phyloP scores from a whole-genome alignment of 495 filamentous ascomycete genomes.

The Neurospora terricola region DNA sequence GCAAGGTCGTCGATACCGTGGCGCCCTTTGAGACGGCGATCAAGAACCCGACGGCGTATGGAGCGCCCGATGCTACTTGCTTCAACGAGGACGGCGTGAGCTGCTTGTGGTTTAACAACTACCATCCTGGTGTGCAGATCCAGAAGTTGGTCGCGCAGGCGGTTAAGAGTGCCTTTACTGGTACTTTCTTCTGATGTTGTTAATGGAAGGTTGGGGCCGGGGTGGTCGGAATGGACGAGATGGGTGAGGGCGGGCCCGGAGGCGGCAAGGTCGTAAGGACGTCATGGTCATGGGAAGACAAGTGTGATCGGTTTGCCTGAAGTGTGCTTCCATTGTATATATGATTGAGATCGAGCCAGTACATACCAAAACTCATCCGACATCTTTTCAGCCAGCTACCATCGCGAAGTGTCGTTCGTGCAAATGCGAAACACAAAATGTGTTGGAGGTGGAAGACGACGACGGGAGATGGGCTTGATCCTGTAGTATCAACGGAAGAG shows the following conservation, averaged over 20 bases:
- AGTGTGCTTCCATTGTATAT: neutral
- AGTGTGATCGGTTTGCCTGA: neutral
- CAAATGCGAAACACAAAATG: neutral
- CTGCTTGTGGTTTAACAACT: constrained; percentile 38
- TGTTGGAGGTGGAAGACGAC: neutral
- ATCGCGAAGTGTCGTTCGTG: neutral
- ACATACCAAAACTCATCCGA: neutral
- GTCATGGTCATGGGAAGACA: neutral
- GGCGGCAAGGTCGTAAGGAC: no score
- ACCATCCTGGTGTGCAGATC: constrained; percentile 33
- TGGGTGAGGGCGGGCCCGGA: no score
- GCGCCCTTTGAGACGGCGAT: constrained; percentile 30
- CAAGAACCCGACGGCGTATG: constrained; percentile 32
- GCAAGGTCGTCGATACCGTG: constrained; percentile 29
- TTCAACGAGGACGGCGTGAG: constrained; percentile 32
- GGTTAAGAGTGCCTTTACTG: constrained; percentile 32
- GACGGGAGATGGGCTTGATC: neutral
- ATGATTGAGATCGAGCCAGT: neutral
- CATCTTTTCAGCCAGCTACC: neutral
- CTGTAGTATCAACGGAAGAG: neutral
- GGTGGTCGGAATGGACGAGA: neutral
- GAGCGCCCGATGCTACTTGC: constrained; percentile 32
- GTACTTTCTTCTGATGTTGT: constrained; percentile 14
- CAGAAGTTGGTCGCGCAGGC: constrained; percentile 26
- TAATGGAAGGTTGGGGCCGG: neutral